A percentile compares a stretch with the other conserved stretches of the same genome.
These are phyloP conservation scores for Glycine latifolia DNA, from an alignment of 306 rosid species.

Conservation along the genomic window DNA sequence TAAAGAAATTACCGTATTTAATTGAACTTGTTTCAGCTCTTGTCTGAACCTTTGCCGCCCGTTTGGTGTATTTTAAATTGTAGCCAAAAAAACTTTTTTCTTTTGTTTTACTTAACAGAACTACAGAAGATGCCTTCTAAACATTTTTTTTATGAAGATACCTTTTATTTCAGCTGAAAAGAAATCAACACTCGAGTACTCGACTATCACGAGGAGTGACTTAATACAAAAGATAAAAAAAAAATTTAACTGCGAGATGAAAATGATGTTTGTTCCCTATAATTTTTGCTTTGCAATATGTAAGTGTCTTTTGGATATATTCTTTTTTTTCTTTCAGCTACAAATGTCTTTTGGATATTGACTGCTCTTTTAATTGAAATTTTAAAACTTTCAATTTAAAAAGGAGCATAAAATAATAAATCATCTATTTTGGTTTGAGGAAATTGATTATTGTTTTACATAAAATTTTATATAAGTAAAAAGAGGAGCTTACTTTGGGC, in stretches of 20 bases:
- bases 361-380: not conserved
- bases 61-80: no score
- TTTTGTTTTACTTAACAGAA: no score
- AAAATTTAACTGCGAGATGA: not conserved
- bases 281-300: not conserved
- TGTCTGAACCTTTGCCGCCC: no score
- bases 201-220: conserved; percentile 27
- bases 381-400: conserved; percentile 1
- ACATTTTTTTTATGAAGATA: no score
- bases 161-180: conserved; percentile 6
- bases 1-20: no score
- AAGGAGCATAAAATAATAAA: not conserved
- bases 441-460: not conserved
- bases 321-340: not conserved
- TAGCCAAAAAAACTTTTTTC: no score
- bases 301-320: not conserved
- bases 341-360: not conserved
- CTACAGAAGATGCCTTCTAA: no score
- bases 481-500: no score
- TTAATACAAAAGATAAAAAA: not conserved
- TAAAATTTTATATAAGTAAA: no score
- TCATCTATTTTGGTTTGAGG: not conserved
- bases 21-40: no score
- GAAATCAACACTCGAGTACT: conserved; percentile 5
- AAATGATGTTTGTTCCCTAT: not conserved